A percentile compares a stretch with the other conserved stretches of the same genome.
These are phyloP conservation scores for Actinidia arguta DNA, from an alignment of 179 eudicot species.

Conservation along the genomic window DNA sequence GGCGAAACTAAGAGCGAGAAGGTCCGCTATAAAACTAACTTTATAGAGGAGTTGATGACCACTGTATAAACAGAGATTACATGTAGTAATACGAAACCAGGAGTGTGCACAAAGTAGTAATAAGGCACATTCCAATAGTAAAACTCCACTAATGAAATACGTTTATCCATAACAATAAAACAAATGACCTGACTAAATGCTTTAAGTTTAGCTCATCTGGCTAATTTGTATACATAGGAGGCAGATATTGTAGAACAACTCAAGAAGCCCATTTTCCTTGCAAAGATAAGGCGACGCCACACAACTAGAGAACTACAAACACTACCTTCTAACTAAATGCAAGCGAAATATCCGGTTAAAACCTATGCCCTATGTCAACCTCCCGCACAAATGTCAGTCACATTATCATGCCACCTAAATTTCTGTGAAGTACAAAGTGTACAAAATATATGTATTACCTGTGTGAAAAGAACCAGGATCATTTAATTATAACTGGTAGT, in stretches of 20 bases:
- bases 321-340: background rate
- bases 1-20: no score
- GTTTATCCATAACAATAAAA: background rate
- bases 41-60: background rate
- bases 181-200: background rate
- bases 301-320: background rate
- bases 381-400: background rate
- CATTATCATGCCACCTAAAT: background rate
- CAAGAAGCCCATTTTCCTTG: background rate
- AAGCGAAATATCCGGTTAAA: background rate
- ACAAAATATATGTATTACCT: conserved; percentile 4
- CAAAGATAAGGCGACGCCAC: background rate
- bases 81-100: background rate
- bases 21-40: no score
- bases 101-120: no score
- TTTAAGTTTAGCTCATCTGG: background rate
- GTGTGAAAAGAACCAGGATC: no score
- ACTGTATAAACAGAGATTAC: background rate
- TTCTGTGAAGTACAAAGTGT: background rate
- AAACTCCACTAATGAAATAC: background rate
- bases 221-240: background rate
- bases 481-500: no score
- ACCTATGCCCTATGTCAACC: background rate
- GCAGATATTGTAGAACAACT: background rate
- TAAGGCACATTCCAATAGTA: no score